Conservation (phyloP, 768 basidiomycete species). For the Hortiboletus campestris region DNA sequence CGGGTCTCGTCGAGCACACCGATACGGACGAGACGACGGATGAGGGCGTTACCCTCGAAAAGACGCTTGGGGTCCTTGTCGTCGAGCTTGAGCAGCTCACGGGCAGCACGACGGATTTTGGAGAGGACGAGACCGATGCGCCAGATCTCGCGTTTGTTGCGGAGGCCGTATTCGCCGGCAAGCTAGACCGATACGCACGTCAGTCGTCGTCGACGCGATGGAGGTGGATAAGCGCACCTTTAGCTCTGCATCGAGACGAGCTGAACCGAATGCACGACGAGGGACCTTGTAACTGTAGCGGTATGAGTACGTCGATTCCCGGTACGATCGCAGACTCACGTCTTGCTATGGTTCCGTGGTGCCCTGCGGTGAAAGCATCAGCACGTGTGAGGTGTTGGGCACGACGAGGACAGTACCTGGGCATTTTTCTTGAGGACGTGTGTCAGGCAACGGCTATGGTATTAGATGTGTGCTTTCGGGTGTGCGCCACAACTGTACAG, state of each 20-base stretch:
- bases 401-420: constrained; percentile 57
- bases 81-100: constrained; percentile 99
- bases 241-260: constrained; percentile 98
- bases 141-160: constrained; percentile 99
- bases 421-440: constrained; percentile 72
- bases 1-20: constrained; percentile 99
- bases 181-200: constrained; percentile 53
- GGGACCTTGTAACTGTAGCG: constrained; percentile 94
- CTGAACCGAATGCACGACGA: constrained; percentile 93
- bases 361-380: constrained; percentile 56
- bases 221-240: constrained; percentile 58
- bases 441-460: constrained; percentile 29
- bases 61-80: constrained; percentile 99
- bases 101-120: constrained; percentile 99
- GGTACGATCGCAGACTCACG: constrained; percentile 85
- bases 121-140: constrained; percentile 97
- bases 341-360: constrained; percentile 90
- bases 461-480: constrained; percentile 35
- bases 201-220: neutral
- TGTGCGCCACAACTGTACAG: constrained; percentile 65
- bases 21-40: constrained; percentile 95
- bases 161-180: constrained; percentile 99
- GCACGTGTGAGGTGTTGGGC: neutral
- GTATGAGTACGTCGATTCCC: constrained; percentile 61
- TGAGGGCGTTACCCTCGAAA: constrained; percentile 98